phyloP scores from a whole-genome alignment of 2,329 filamentous ascomycete genomes.

The Periconia sp. region DNA sequence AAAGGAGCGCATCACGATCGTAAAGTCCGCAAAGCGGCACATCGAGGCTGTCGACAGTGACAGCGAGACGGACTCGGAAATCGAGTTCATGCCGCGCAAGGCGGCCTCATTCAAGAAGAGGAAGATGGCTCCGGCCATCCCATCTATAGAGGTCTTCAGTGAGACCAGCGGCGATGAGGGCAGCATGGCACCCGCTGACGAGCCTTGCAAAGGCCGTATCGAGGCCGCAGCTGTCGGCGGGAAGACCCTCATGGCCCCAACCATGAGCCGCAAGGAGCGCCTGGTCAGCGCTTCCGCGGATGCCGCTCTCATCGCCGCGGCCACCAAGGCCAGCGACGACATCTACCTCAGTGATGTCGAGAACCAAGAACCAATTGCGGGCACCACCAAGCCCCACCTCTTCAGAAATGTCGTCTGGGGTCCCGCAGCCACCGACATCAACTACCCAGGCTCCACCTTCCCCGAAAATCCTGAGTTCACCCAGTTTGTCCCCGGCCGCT shows the following conservation, averaged over 20 bases:
- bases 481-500: constrained; percentile 32
- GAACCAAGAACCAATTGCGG: constrained; percentile 15
- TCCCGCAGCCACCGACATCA: constrained; percentile 13
- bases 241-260: not conserved
- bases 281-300: constrained; percentile 21
- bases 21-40: not conserved
- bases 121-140: not conserved
- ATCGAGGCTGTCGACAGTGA: not conserved
- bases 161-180: too few species aligned
- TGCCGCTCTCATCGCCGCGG: constrained; percentile 17
- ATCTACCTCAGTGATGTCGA: constrained; percentile 31
- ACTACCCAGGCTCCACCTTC: constrained; percentile 13
- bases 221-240: constrained; percentile 1
- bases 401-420: constrained; percentile 33
- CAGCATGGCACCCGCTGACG: not conserved
- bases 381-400: constrained; percentile 18
- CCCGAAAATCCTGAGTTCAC: constrained; percentile 19
- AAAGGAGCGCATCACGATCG: not conserved
- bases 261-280: constrained; percentile 23
- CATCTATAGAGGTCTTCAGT: too few species aligned
- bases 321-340: constrained; percentile 21
- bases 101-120: not conserved
- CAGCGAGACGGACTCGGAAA: constrained; percentile 17
- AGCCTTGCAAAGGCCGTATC: not conserved
- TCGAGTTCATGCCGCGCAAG: constrained; percentile 3